Evolutionary conservation across 1,284 basidiomycete genomes (phyloP).

Genomic region (Rhodofomes roseus): DNA sequence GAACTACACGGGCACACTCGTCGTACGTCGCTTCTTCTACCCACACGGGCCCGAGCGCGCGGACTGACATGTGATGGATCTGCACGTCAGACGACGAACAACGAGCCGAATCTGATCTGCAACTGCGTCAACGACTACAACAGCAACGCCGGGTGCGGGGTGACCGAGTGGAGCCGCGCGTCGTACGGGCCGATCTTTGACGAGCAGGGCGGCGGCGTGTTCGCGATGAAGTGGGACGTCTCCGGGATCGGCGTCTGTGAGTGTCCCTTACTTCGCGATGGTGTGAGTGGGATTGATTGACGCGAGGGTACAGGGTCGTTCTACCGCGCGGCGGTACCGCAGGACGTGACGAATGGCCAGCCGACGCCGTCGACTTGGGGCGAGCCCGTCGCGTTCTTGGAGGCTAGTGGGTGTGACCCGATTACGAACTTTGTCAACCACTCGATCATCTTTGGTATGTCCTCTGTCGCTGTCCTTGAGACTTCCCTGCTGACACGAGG

Average conservation of each 20-base stretch:
- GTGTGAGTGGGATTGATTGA: not conserved
- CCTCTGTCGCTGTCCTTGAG: slow-evolving; percentile 7
- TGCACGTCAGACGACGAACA: slow-evolving; percentile 33
- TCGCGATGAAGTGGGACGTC: slow-evolving; percentile 78
- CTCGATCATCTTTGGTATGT: slow-evolving; percentile 56
- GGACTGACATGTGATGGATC: not conserved
- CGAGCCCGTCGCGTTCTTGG: slow-evolving; percentile 55
- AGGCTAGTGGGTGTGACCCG: slow-evolving; percentile 54
- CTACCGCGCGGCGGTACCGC: slow-evolving; percentile 67
- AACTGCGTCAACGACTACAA: slow-evolving; percentile 40
- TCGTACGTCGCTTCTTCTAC: slow-evolving; percentile 35
- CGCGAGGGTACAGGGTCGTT: slow-evolving; percentile 52
- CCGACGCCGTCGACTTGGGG: slow-evolving; percentile 64
- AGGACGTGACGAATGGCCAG: slow-evolving; percentile 52
- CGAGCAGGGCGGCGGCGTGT: slow-evolving; percentile 68
- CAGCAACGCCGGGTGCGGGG: slow-evolving; percentile 63
- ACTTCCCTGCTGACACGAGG: not conserved
- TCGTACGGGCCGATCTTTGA: slow-evolving; percentile 75
- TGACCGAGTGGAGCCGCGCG: slow-evolving; percentile 65
- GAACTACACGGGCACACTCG: slow-evolving; percentile 55
- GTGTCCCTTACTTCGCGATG: slow-evolving; percentile 23
- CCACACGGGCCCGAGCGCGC: not conserved
- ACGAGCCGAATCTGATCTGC: slow-evolving; percentile 48
- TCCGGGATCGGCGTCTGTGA: slow-evolving; percentile 68
- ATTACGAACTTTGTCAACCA: slow-evolving; percentile 59